These are phyloP conservation scores for Flaveria linearis DNA, from an alignment of 129 eudicot species.

Conservation along the genomic window DNA sequence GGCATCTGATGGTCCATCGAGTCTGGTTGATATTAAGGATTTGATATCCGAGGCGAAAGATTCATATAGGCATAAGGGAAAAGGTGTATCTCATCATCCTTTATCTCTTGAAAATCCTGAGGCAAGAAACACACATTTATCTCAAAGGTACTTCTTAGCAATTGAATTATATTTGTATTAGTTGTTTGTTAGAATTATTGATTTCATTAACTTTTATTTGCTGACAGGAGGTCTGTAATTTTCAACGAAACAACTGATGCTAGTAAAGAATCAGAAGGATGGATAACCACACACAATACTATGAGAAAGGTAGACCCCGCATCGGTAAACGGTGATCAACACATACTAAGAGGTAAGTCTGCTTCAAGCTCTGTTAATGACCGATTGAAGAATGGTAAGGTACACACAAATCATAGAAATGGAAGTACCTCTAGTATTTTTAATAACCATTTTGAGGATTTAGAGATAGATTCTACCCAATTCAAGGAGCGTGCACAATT, in stretches of 20 bases:
- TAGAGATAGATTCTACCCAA: slow-evolving; percentile 30
- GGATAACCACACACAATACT: slow-evolving; percentile 58
- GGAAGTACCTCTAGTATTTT: slow-evolving; percentile 29
- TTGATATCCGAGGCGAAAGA: slow-evolving; percentile 40
- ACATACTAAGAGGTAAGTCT: slow-evolving; percentile 33
- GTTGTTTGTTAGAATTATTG: neutral
- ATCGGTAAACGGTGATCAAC: slow-evolving; percentile 31
- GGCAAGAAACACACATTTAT: slow-evolving; percentile 36
- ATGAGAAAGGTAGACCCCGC: slow-evolving; percentile 32
- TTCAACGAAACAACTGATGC: slow-evolving; percentile 32
- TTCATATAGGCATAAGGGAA: slow-evolving; percentile 47
- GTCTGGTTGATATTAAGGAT: slow-evolving; percentile 44
- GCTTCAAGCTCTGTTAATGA: slow-evolving; percentile 29
- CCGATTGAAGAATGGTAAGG: slow-evolving; percentile 25
- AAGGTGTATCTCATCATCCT: slow-evolving; percentile 45
- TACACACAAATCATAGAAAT: slow-evolving; percentile 32
- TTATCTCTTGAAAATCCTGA: slow-evolving; percentile 35
- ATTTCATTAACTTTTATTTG: slow-evolving; percentile 2
- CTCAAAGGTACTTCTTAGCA: slow-evolving; percentile 43
- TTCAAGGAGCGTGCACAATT: slow-evolving; percentile 38
- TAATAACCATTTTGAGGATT: slow-evolving; percentile 34
- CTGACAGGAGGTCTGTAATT: slow-evolving; percentile 49
- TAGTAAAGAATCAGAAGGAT: slow-evolving; percentile 51
- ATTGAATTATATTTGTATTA: neutral
- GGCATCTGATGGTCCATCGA: slow-evolving; percentile 25